Evolutionary conservation across 345 rosid genomes (phyloP), one percentile per base, ranked within the genome.

Genomic region (Triadica sebifera): DNA sequence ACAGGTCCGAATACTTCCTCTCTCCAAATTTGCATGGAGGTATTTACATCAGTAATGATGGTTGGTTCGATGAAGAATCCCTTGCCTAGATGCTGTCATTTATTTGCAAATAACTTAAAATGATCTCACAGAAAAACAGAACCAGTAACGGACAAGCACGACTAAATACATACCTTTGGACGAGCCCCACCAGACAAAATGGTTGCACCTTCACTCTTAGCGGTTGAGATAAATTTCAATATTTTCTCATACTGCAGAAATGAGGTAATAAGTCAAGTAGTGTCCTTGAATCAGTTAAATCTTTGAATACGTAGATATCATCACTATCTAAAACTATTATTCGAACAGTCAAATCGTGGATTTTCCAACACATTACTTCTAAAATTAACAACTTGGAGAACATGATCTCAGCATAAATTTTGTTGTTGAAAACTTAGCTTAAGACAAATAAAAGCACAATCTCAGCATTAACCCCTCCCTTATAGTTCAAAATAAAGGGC

Each of bases 1-100:
- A 93, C 94, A 70, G 99, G 98, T 75, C 98, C 99, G 83, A 96
- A 96, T 57, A 96, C 97, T 86, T 96, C 99, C 74, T 95, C 99
- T 79, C 92, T 93, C 99, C 99, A 96, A 57, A 96, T 93, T 86
- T 96, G 88, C 99, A 93, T 96, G 77, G 94, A 90, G 67, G 89
- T 89, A 38, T 86, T 85, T 72, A 93, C 90, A 79, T 93, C 87
- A 58, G 87, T 84, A 25, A 93, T 82, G 73, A 96, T 81, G 20
- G 95, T 86, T 79, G 99, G 97, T 79, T 91, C 94, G 67, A 96
- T 51, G 72, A 87, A 96, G 83, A 80, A 93, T 56, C 99, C 98
- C 76, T 86, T 93, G 50, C 83, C 87, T 12, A 91, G 80, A 83
- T 96, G 93, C 99, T 93, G 90, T 67, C 19, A 67, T 39, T 74